Percentiles rank a stretch among this genome's conserved stretches.
Evolutionary conservation across 371 early-diverging fungal genomes (phyloP).

Genomic region (Dichotomocladium elegans): DNA sequence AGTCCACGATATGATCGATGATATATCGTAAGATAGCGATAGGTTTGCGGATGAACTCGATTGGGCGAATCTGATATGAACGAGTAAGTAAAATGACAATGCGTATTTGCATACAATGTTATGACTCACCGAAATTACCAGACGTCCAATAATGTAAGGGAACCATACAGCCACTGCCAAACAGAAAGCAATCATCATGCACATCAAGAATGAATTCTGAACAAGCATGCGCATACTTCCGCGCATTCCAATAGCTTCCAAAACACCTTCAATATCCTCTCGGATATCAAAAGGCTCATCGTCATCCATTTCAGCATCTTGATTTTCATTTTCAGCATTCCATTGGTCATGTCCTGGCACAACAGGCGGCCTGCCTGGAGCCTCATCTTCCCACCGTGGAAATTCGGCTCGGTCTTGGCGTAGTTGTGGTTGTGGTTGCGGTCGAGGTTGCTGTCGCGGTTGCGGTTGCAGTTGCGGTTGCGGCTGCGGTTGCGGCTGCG

Average conservation of each 20-base stretch:
- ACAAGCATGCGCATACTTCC: conserved; percentile 73
- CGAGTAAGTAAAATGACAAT: neutral
- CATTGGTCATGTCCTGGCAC: conserved; percentile 7
- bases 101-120: neutral
- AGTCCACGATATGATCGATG: conserved; percentile 57
- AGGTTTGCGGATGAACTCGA: conserved; percentile 45
- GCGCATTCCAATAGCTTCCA: conserved; percentile 87
- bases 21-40: conserved; percentile 37
- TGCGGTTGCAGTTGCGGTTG: neutral
- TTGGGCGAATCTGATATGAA: conserved; percentile 36
- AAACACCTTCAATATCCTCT: conserved; percentile 76
- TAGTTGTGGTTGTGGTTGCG: neutral
- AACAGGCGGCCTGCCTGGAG: neutral
- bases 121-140: conserved; percentile 39
- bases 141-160: conserved; percentile 70
- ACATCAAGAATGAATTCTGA: conserved; percentile 78
- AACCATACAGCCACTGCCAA: conserved; percentile 71
- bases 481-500: neutral
- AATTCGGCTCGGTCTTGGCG: too few species aligned
- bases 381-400: too few species aligned
- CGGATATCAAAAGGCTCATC: conserved; percentile 51
- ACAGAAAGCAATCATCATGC: conserved; percentile 66
- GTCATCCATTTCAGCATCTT: conserved; percentile 23
- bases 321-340: conserved; percentile 17
- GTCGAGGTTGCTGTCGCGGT: too few species aligned